Evolutionary conservation across 768 basidiomycete genomes (phyloP).

Genomic region (Trametes cingulata): DNA sequence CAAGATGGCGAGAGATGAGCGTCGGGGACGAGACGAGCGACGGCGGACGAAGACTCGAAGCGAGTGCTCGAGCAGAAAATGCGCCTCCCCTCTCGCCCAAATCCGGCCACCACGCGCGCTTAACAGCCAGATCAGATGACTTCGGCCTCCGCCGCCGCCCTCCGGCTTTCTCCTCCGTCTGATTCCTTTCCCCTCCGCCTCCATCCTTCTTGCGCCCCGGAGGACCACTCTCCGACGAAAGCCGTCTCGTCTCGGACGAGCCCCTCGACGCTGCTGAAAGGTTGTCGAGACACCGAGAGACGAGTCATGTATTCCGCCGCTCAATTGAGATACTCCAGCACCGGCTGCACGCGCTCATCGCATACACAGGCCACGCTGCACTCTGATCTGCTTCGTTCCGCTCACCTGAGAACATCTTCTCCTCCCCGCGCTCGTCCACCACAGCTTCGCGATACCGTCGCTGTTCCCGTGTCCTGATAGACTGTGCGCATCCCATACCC

Average conservation of each 20-base stretch:
- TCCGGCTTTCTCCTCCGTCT: conserved; percentile 20
- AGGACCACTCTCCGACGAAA: no score
- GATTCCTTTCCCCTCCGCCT: conserved; percentile 3
- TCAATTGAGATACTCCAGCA: conserved; percentile 3
- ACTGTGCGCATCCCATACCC: conserved; percentile 1
- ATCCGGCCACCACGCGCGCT: conserved; percentile 5
- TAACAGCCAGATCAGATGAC: conserved; percentile 19
- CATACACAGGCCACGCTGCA: conserved; percentile 5
- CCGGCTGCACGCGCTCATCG: conserved; percentile 5
- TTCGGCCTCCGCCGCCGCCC: conserved; percentile 2
- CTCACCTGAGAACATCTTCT: conserved; percentile 14
- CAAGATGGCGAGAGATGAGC: conserved; percentile 11
- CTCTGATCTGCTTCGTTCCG: conserved; percentile 1
- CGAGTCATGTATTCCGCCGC: neutral
- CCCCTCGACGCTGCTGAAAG: neutral
- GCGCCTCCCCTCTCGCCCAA: conserved; percentile 4
- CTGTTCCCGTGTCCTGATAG: conserved; percentile 14
- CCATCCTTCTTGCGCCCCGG: neutral
- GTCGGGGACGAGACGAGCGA: neutral
- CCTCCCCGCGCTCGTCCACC: neutral
- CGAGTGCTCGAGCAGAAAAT: conserved; percentile 6
- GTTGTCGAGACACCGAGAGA: no score
- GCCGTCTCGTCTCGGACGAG: neutral
- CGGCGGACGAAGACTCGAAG: neutral
- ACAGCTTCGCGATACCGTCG: conserved; percentile 8